Percentiles rank a stretch among this genome's conserved stretches.
phyloP scores from a whole-genome alignment of 2,329 filamentous ascomycete genomes.

The Dactylonectria macrodidyma region DNA sequence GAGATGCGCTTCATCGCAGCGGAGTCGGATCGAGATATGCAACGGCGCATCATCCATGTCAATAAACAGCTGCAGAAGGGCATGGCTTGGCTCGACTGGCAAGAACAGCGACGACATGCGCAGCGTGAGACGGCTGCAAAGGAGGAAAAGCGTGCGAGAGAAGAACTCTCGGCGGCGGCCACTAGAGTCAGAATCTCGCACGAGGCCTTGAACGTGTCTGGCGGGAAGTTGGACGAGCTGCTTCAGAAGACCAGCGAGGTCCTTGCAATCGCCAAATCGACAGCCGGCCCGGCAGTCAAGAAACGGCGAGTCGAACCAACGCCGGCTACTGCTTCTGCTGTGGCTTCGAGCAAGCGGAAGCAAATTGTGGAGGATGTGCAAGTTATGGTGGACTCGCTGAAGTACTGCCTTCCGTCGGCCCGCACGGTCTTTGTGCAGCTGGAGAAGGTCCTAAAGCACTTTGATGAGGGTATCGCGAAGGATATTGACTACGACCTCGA shows the following conservation, averaged over 20 bases:
- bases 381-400: slow-evolving; percentile 5
- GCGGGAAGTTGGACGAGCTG: background rate
- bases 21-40: background rate
- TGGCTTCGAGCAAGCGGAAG: background rate
- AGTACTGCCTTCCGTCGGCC: background rate
- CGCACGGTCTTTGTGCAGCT: background rate
- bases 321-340: background rate
- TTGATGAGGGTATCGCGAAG: background rate
- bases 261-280: background rate
- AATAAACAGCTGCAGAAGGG: slow-evolving; percentile 1
- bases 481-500: slow-evolving; percentile 10
- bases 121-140: background rate
- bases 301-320: background rate
- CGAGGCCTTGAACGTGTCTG: background rate
- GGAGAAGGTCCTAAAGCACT: slow-evolving; percentile 3
- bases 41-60: background rate
- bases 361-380: background rate
- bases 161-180: background rate
- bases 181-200: background rate
- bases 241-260: background rate
- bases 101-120: slow-evolving; percentile 1
- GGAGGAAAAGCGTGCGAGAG: background rate
- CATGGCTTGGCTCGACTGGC: slow-evolving; percentile 12
- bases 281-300: slow-evolving; percentile 1
- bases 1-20: background rate